These are phyloP conservation scores for Capsicum chinense DNA, from an alignment of 257 asterid species.

Conservation along the genomic window DNA sequence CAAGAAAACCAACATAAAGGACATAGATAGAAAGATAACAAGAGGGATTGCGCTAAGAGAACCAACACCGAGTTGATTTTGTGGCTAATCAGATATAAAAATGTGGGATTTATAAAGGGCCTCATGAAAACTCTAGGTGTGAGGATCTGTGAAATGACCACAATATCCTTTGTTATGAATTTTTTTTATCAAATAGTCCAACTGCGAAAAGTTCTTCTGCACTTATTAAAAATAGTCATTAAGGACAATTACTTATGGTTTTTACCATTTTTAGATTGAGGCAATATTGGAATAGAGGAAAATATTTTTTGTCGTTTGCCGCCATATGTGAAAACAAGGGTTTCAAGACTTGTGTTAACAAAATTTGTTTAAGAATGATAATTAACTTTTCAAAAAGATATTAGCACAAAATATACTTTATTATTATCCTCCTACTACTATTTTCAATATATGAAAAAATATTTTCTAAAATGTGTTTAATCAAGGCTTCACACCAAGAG, in stretches of 20 bases:
- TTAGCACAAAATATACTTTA: too few species aligned
- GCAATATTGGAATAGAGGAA: conserved; percentile 35
- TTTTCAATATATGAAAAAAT: too few species aligned
- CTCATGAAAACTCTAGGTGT: conserved; percentile 74
- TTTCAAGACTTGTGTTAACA: not conserved
- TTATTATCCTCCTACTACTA: too few species aligned
- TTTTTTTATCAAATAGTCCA: conserved; percentile 15
- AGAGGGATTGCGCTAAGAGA: conserved; percentile 41
- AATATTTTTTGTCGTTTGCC: not conserved
- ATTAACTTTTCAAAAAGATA: too few species aligned
- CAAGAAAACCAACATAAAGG: conserved; percentile 41
- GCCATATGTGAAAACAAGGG: not conserved
- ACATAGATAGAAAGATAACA: not conserved
- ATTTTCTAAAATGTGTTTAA: too few species aligned
- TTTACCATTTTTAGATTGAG: conserved; percentile 29
- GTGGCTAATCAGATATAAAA: conserved; percentile 34
- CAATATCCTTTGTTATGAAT: conserved; percentile 36
- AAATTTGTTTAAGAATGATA: too few species aligned
- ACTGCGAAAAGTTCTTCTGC: conserved; percentile 48
- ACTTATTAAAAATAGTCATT: conserved; percentile 29
- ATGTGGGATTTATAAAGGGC: conserved; percentile 42
- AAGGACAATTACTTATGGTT: too few species aligned
- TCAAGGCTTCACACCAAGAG: too few species aligned
- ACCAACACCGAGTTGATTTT: conserved; percentile 39
- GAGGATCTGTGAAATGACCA: conserved; percentile 48